Evolutionary conservation across 2,329 filamentous ascomycete genomes (phyloP), one percentile per base, ranked within the genome.

Genomic region (Phyllosticta capitalensis): DNA sequence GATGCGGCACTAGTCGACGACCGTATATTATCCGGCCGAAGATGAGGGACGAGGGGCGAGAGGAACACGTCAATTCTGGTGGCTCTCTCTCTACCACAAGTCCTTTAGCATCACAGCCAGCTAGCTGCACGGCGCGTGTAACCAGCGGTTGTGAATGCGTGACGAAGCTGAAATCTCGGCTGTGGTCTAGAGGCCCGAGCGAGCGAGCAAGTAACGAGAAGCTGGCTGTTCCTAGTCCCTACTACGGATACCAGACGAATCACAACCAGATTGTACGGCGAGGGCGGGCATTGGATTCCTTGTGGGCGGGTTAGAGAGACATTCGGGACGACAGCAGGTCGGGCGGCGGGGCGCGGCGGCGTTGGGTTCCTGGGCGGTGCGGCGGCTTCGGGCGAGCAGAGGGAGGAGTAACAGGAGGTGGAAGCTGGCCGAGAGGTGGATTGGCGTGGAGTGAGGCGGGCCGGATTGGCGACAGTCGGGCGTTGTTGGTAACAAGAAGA

Each of bases 41-140:
- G 38, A 14, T 7, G 24, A 26, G 38, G 14, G 38, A 45, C 17
- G 38, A n/a, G 38, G 38, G 38, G 50, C 50, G 50, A 52, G 22
- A 52, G 10, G 22, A 22, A n/a, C n/a, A n/a, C n/a, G n/a, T n/a
- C 12, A 52, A 9, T 12, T 52, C 20, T 52, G 6, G 5, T 12
- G 20, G 6, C 17, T 24, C 5, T 12, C 9, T 51, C 19, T 38
- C 30, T 17, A 14, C 30, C 7, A 14, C 30, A n/a, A 26, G 24
- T 26, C 24, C 4, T 26, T 45, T 14, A 45, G 38, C 38, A 45
- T 14, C 38, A 45, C 38, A 5, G 38, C 38, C 38, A 45, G 38
- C 38, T n/a, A 45, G 38, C 38, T 45, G 56, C 56, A 52, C 56
- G 56, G 51, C 56, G 56, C 56, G 56, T 58, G 56, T 58, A 58